Base-by-base conservation (phyloP, 352 stramenopile species). In the Globisporangium okanoganense region DNA sequence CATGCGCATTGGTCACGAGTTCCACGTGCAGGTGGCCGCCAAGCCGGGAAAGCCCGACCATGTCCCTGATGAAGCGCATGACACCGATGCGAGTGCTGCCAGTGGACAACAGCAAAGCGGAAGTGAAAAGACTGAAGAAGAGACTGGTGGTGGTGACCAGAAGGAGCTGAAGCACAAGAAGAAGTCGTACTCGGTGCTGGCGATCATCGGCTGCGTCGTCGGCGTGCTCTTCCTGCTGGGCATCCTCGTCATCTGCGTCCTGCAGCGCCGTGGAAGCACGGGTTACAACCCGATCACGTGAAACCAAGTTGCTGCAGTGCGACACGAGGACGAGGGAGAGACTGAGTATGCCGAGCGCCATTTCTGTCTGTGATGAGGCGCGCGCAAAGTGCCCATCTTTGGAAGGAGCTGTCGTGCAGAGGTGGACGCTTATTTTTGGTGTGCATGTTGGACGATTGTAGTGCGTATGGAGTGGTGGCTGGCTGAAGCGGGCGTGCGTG, bases 241-340 rank as follows among this genome's bases (percentile, higher is more conserved):
- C 5, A 64, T 91, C 10, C 45, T 82, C 8, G 70, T 74, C 4
- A 41, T 79, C 0, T 76, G 49, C 22, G 25, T 75, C 51, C 40
- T 92, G 35, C 69, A 70, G 38, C 74, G 75, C 25, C 78, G 65
- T 2, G 54, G 52, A 8, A 56, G 18, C 31, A 20, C 8, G 18
- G 82, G 76, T 2, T 92, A 92, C 54, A 72, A 81, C 5, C 60
- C 68, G 2, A 82, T 90, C 33, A 27, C 62, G 36, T 85, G 61
- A 66, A 41, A 10, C 5, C 49, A 18, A 25, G 8, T 4, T 24
- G 7, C 25, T 18, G n/a, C 48, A 14, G 24, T 16, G 18, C 38
- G n/a, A 18, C 40, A 31, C 18, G 55, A 53, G 13, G 27, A 5
- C 14, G 10, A 24, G 13, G 49, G 43, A 6, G 49, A 43, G 22